Evolutionary conservation across 768 basidiomycete genomes (phyloP).

Genomic region (Russula griseocarnosa): DNA sequence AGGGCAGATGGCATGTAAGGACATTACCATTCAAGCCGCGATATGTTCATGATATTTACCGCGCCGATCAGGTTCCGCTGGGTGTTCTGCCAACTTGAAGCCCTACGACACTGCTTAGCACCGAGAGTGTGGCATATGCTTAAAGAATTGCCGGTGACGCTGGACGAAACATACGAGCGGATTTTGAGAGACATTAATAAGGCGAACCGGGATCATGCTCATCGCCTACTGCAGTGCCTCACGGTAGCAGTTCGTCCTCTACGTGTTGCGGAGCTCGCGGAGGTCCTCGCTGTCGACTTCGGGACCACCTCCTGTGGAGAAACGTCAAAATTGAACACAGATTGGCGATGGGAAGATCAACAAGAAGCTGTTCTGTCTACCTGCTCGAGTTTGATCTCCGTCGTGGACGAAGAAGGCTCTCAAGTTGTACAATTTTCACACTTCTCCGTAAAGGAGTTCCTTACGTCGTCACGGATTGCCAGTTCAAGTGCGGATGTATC

Average conservation of each 20-base stretch:
- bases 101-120: background rate
- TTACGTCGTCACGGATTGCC: background rate
- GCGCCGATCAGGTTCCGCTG: background rate
- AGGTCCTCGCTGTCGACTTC: constrained; percentile 1
- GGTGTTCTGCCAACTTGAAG: background rate
- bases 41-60: background rate
- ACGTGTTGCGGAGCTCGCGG: constrained; percentile 1
- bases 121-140: background rate
- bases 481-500: background rate
- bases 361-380: background rate
- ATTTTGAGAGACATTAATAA: background rate
- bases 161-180: constrained; percentile 6
- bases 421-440: constrained; percentile 3
- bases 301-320: background rate
- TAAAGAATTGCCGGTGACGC: background rate
- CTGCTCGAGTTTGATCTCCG: background rate
- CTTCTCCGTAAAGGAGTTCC: constrained; percentile 9
- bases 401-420: background rate
- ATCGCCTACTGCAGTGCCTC: constrained; percentile 1
- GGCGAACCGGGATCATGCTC: constrained; percentile 1
- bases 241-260: background rate
- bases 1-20: constrained; percentile 3
- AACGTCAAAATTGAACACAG: background rate
- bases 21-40: too few species aligned
- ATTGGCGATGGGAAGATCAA: constrained; percentile 7